Evolutionary conservation across 352 stramenopile genomes (phyloP).

Genomic region (Pythium myriotylum): DNA sequence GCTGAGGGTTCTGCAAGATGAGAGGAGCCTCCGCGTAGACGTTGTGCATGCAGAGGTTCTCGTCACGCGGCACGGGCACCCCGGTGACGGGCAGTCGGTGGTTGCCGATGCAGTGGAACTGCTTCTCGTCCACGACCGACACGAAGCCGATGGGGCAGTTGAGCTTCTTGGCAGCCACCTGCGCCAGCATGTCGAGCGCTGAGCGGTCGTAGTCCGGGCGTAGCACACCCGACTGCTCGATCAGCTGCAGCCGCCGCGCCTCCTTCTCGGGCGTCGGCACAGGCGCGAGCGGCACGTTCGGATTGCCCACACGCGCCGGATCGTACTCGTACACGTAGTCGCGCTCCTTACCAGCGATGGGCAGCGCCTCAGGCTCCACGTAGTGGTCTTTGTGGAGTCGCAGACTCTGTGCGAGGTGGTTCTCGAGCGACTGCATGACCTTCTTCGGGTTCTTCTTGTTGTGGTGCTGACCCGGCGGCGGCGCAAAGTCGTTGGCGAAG

Average conservation of each 20-base stretch:
- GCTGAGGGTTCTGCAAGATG: slow-evolving; percentile 64
- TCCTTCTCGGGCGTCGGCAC: slow-evolving; percentile 44
- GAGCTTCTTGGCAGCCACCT: slow-evolving; percentile 55
- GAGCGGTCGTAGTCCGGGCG: slow-evolving; percentile 42
- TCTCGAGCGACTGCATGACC: slow-evolving; percentile 43
- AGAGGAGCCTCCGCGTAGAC: slow-evolving; percentile 65
- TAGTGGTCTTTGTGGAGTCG: slow-evolving; percentile 33
- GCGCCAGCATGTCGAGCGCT: slow-evolving; percentile 54
- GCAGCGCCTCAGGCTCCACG: slow-evolving; percentile 3
- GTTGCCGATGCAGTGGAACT: slow-evolving; percentile 53
- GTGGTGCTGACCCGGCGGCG: background rate
- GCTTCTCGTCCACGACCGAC: slow-evolving; percentile 49
- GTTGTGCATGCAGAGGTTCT: slow-evolving; percentile 61
- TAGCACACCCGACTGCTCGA: slow-evolving; percentile 51
- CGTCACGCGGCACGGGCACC: slow-evolving; percentile 39
- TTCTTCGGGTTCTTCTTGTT: slow-evolving; percentile 35
- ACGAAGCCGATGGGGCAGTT: slow-evolving; percentile 64
- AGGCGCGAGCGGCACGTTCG: slow-evolving; percentile 50
- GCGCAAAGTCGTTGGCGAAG: slow-evolving; percentile 9
- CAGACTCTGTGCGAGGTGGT: slow-evolving; percentile 39
- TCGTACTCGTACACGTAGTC: slow-evolving; percentile 57
- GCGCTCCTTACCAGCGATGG: slow-evolving; percentile 15
- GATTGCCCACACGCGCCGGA: slow-evolving; percentile 1
- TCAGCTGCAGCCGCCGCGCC: slow-evolving; percentile 40
- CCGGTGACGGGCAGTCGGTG: slow-evolving; percentile 43